Base-by-base conservation (phyloP, 2,329 filamentous ascomycete species). In the Fusarium nygamai region DNA sequence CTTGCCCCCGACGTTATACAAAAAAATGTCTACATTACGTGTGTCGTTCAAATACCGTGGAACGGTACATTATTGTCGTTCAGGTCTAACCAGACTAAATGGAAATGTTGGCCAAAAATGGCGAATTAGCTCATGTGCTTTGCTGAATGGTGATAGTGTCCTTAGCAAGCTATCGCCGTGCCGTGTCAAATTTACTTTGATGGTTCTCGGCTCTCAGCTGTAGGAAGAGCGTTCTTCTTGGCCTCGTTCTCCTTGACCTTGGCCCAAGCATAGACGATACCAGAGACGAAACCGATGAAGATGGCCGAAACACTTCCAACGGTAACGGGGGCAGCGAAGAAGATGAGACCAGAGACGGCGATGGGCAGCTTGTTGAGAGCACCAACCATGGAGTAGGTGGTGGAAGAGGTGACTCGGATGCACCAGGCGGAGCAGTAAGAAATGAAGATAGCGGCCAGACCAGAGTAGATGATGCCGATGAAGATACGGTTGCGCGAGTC, bases 401-500 rank as follows among this genome's bases (percentile, higher is more conserved):
- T 98, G 31, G 95, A 98, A 1, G 95, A 97, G 19, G 96, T 98
- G 74, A 98, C 94, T 76, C 96, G 95, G 75, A 99, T 97, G 83
- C 96, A 98, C 96, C 96, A 98, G 48, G 96, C 96, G 29, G 95
- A 98, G 81, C 94, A 97, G 89, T 99, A 99, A 34, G 96, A 98
- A 84, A 99, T 99, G 86, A 98, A 98, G 80, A 98, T 95, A 56
- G 95, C 94, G 38, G 92, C 95, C 62, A 98, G 88, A 71, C 96
- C 96, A 17, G 96, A 98, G 84, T 98, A 93, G 81, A 98, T 86
- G 92, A 98, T 98, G 80, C 95, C 94, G 67, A 93, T 84, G 77
- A 97, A 88, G 78, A 98, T 91, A 77, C 87, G 89, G 84, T 94
- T 96, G 78, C 95, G 93, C 39, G 90, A 86, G 75, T 92, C 93